Evolutionary conservation across 345 rosid genomes (phyloP).

Genomic region (Dovyalis caffra): DNA sequence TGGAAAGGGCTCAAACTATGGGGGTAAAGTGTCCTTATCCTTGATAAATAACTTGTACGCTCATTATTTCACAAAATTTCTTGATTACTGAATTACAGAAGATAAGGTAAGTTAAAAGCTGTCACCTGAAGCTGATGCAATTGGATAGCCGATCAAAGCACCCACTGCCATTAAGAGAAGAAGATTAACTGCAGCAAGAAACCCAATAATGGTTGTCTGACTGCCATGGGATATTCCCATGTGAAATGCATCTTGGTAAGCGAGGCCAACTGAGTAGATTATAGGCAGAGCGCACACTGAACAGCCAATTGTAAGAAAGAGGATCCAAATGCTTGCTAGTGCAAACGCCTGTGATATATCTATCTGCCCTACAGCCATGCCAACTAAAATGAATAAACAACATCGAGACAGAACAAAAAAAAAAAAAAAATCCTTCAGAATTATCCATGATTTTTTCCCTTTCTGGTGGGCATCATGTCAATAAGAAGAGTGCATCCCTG

Average conservation of each 20-base stretch:
- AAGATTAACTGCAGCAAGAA: slow-evolving; percentile 51
- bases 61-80: neutral
- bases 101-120: neutral
- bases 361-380: slow-evolving; percentile 94
- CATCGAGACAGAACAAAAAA: neutral
- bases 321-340: slow-evolving; percentile 81
- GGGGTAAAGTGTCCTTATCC: neutral
- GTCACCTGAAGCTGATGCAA: slow-evolving; percentile 80
- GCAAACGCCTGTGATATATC: slow-evolving; percentile 84
- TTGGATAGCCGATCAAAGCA: slow-evolving; percentile 63
- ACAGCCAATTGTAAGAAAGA: slow-evolving; percentile 71
- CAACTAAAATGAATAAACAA: slow-evolving; percentile 11
- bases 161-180: slow-evolving; percentile 67
- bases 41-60: neutral
- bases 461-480: neutral
- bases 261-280: slow-evolving; percentile 52
- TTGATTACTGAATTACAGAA: neutral
- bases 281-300: slow-evolving; percentile 57
- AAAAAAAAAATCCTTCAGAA: neutral
- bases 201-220: slow-evolving; percentile 46
- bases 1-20: neutral
- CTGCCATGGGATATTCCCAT: slow-evolving; percentile 37
- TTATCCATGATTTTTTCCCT: neutral
- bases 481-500: neutral
- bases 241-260: slow-evolving; percentile 53